Evolutionary conservation across 1,284 basidiomycete species (phyloP).

Genomic region (Leccinum pallidistipes): DNA sequence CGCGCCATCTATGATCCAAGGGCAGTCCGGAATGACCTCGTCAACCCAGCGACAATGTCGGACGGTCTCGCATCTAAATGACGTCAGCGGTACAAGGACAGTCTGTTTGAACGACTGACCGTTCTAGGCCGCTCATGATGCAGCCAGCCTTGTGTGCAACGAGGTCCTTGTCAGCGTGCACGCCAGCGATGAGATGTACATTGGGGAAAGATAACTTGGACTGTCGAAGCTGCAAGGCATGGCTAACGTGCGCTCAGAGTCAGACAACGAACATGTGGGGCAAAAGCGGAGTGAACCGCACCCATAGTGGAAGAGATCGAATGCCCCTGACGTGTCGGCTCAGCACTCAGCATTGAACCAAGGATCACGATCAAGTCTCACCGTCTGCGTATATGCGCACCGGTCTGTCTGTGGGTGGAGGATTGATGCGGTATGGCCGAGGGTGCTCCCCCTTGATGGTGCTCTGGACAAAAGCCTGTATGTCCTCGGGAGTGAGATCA

Average conservation of each 20-base stretch:
- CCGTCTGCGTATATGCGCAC: constrained; percentile 96
- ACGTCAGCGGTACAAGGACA: constrained; percentile 20
- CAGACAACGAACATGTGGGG: constrained; percentile 12
- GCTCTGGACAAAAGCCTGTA: constrained; percentile 64
- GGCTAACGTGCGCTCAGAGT: constrained; percentile 45
- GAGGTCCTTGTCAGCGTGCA: constrained; percentile 84
- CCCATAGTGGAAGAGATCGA: constrained; percentile 96
- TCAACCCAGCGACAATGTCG: constrained; percentile 97
- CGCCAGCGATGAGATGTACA: constrained; percentile 89
- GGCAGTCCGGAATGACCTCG: constrained; percentile 91
- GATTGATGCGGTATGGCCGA: constrained; percentile 82
- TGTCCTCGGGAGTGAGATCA: constrained; percentile 65
- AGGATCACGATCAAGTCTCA: constrained; percentile 26
- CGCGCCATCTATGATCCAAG: constrained; percentile 86
- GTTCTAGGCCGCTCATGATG: constrained; percentile 87
- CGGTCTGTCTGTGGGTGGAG: constrained; percentile 77
- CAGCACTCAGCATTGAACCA: constrained; percentile 12
- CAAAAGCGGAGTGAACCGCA: constrained; percentile 37
- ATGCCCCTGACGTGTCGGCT: constrained; percentile 61
- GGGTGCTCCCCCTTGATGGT: constrained; percentile 65
- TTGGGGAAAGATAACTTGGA: constrained; percentile 90
- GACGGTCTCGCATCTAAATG: constrained; percentile 72
- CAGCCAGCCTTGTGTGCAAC: constrained; percentile 73
- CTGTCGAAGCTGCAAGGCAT: constrained; percentile 92
- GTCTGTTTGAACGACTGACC: constrained; percentile 42